These are phyloP conservation scores for Suillus lakei DNA, from an alignment of 768 basidiomycete genomes.

Conservation along the genomic window DNA sequence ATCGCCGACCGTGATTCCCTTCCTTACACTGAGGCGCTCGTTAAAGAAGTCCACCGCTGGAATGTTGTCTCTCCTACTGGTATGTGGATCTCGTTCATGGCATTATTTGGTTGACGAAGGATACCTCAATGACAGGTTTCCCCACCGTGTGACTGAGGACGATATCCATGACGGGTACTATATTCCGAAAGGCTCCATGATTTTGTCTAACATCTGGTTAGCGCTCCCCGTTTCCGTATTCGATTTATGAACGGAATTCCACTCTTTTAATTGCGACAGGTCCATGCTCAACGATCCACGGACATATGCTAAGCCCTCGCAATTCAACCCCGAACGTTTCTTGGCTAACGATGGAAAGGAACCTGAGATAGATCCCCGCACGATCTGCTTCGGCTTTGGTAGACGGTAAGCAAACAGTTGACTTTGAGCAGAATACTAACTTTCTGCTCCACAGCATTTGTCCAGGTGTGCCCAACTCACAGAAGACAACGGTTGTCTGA, in stretches of 20 bases:
- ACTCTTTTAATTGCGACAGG: slow-evolving; percentile 17
- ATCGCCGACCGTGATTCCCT: background rate
- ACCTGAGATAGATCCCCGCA: slow-evolving; percentile 32
- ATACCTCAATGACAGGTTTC: background rate
- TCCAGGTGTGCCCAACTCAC: background rate
- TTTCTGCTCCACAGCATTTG: background rate
- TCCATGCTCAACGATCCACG: slow-evolving; percentile 35
- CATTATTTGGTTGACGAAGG: background rate
- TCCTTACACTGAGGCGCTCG: background rate
- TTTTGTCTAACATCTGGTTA: background rate
- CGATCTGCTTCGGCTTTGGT: slow-evolving; percentile 51
- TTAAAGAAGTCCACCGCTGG: background rate
- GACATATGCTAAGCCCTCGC: slow-evolving; percentile 55
- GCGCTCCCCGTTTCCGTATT: background rate
- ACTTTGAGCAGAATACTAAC: background rate
- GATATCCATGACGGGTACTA: background rate
- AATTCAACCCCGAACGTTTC: slow-evolving; percentile 37
- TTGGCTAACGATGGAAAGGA: background rate
- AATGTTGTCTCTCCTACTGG: background rate
- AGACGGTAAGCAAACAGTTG: slow-evolving; percentile 25
- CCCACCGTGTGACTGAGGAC: background rate
- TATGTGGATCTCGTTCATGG: background rate
- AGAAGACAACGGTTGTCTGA: background rate
- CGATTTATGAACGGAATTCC: background rate
- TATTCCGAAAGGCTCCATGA: background rate